Evolutionary conservation across 164 flowering plant genomes (phyloP).

Genomic region (Hamamelis virginiana): DNA sequence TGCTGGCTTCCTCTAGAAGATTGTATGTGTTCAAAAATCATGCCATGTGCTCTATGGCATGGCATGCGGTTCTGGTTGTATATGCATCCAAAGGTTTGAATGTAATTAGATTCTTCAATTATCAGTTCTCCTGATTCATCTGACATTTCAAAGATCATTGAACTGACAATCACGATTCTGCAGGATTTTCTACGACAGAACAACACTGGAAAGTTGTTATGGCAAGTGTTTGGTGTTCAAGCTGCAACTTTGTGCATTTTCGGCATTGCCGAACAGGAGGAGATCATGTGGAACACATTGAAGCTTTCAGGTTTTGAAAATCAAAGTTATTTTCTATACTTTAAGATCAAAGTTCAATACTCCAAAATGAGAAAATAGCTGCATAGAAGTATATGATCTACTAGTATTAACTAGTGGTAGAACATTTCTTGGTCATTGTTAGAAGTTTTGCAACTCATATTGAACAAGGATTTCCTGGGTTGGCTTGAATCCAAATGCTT

Average conservation of each 20-base stretch:
- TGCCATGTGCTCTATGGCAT: conserved; percentile 54
- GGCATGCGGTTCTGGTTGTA: conserved; percentile 86
- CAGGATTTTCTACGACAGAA: conserved; percentile 95
- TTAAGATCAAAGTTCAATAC: neutral
- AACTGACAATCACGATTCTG: neutral
- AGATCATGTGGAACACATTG: conserved; percentile 85
- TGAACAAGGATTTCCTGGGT: neutral
- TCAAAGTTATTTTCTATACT: neutral
- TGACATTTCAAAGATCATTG: neutral
- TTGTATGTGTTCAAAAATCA: conserved; percentile 83
- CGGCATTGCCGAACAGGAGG: conserved; percentile 90
- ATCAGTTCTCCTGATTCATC: neutral
- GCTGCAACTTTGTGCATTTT: conserved; percentile 79
- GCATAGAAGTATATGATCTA: neutral
- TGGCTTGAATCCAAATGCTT: neutral
- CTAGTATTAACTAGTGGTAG: neutral
- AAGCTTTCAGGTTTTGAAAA: conserved; percentile 55
- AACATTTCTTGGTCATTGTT: neutral
- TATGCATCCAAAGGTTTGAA: conserved; percentile 95
- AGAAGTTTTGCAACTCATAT: neutral
- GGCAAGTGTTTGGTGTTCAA: conserved; percentile 90
- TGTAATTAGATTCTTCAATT: neutral
- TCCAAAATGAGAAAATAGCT: neutral
- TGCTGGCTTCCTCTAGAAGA: conserved; percentile 95
- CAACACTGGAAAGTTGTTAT: conserved; percentile 92